A percentile compares a stretch with the other conserved stretches of the same genome.
Conservation (phyloP, 768 basidiomycete species). For the Pulveroboletus sp. region DNA sequence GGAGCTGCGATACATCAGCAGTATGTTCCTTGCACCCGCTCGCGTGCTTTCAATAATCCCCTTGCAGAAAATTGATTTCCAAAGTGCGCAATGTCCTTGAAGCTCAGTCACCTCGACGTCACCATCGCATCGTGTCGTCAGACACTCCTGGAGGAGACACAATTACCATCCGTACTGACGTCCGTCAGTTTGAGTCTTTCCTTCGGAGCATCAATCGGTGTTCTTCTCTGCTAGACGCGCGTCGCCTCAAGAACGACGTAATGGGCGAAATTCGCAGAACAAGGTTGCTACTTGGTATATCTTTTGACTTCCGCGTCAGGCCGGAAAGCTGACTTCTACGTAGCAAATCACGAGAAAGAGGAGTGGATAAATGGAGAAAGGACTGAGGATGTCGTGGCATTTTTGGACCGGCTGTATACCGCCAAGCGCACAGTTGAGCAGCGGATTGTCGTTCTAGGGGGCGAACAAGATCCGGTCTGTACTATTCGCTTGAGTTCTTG, state of each 20-base stretch:
- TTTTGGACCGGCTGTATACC: slow-evolving; percentile 82
- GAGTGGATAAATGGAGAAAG: slow-evolving; percentile 87
- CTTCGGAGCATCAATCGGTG: slow-evolving; percentile 79
- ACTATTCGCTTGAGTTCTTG: neutral
- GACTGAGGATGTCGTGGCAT: slow-evolving; percentile 82
- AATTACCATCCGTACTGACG: slow-evolving; percentile 80
- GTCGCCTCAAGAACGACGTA: slow-evolving; percentile 88
- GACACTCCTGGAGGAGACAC: slow-evolving; percentile 51
- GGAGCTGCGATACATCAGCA: slow-evolving; percentile 70
- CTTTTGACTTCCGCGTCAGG: neutral
- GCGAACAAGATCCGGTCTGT: slow-evolving; percentile 60
- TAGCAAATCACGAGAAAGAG: slow-evolving; percentile 83
- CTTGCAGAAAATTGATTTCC: slow-evolving; percentile 71
- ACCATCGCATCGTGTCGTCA: slow-evolving; percentile 40
- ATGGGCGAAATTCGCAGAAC: slow-evolving; percentile 88
- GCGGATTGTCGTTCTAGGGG: slow-evolving; percentile 78
- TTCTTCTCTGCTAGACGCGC: slow-evolving; percentile 83
- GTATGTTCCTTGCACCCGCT: slow-evolving; percentile 32
- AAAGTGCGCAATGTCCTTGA: slow-evolving; percentile 85
- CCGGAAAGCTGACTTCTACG: slow-evolving; percentile 1
- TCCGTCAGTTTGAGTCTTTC: slow-evolving; percentile 88
- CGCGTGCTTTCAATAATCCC: slow-evolving; percentile 1
- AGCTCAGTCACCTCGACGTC: slow-evolving; percentile 65
- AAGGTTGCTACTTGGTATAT: slow-evolving; percentile 64
- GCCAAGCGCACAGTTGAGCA: slow-evolving; percentile 88